Conservation (phyloP, 805 yeast genomes). For the Nakazawaea ernobii region DNA sequence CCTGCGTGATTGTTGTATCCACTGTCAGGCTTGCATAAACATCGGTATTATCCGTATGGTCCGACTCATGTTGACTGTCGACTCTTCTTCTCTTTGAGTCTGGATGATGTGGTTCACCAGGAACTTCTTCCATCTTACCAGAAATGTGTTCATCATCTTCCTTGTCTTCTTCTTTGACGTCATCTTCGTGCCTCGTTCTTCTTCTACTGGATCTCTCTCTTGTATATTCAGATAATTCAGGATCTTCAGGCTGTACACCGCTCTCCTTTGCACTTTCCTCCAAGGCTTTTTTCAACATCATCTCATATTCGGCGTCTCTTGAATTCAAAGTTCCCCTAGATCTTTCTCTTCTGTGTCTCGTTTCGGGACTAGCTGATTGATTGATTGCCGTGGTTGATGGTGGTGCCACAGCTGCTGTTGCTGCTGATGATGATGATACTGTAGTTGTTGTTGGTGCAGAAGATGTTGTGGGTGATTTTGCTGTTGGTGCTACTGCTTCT, state of each 20-base stretch:
- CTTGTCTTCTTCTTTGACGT: constrained; percentile 8
- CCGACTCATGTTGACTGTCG: background rate
- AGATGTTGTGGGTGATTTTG: constrained; percentile 16
- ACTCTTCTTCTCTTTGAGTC: background rate
- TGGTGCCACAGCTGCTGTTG: constrained; percentile 5
- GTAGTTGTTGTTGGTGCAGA: constrained; percentile 12
- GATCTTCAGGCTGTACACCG: constrained; percentile 31
- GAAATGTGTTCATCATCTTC: background rate
- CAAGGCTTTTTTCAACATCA: constrained; percentile 36
- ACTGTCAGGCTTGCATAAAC: background rate
- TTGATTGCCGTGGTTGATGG: constrained; percentile 12
- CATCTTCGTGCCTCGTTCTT: constrained; percentile 16
- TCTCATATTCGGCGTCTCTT: constrained; percentile 29
- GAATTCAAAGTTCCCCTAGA: constrained; percentile 12
- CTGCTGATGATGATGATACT: constrained; percentile 14
- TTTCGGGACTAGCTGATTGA: constrained; percentile 8
- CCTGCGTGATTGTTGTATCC: background rate
- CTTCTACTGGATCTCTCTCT: constrained; percentile 20
- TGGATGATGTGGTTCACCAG: background rate
- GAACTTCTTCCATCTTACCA: background rate
- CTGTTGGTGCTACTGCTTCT: constrained; percentile 13
- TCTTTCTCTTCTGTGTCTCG: constrained; percentile 18
- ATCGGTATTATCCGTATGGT: background rate
- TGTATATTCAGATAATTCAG: constrained; percentile 26
- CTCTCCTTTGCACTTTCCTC: constrained; percentile 53